Base-by-base conservation (phyloP, 257 asterid genomes). In the Solanum gracilifrons region DNA sequence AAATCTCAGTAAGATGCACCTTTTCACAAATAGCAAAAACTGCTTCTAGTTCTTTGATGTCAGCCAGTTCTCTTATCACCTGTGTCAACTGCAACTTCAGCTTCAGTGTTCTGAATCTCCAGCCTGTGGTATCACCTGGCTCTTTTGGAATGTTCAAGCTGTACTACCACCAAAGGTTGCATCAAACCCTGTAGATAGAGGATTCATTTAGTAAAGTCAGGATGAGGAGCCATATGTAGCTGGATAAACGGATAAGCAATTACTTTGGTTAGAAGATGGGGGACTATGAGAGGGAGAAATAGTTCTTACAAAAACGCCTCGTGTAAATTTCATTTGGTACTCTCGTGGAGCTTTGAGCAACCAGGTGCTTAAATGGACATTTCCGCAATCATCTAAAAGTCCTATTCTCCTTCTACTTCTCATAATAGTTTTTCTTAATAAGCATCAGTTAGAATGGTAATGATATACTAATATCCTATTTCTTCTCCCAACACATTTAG, bases 91-190 rank as follows among this genome's bases (percentile, higher is more conserved):
- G 85, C 90, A 66, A 90, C 90, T 75, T 87, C 94, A 6, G 94
- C 93, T 55, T 88, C 92, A 13, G 90, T 90, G 83, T 91, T 94
- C 13, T 92, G 98, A 93, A n/a, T 95, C 91, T 92, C 69, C 91
- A 91, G 74, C 90, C 94, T 21, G 91, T 94, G 0, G 76, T 88
- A 6, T 39, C 93, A 3, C 73, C 76, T 12, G 58, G 39, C 48
- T 75, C 58, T 82, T 89, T 16, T 33, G 91, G 8, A 66, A 89
- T 7, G 75, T 79, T 83, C 92, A 89, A 33, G 89, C 74, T 86
- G 86, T 76, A 88, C 93, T 90, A 64, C 90, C 87, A 43, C 72
- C 64, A 21, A 91, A 89, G 85, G 36, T 76, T 76, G 35, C 84
- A 29, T 83, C 91, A 6, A 87, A 73, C 48, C 58, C 29, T 89